phyloP scores from a whole-genome alignment of 1,284 basidiomycete species.

The Xerocomus cyaneibrunnescens region DNA sequence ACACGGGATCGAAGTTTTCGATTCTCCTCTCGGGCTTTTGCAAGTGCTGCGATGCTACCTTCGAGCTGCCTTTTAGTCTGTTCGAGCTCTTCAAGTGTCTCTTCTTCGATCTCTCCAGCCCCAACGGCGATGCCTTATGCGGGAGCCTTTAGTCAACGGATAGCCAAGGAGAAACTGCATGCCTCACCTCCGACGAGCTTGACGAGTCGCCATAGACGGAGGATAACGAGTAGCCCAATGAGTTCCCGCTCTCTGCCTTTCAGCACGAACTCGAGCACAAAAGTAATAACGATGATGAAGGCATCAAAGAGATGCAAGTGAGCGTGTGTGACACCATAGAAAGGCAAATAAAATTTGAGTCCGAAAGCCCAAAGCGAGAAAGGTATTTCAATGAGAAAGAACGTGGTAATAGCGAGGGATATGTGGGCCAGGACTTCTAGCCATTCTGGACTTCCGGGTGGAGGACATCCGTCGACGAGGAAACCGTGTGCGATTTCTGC shows the following conservation, averaged over 20 bases:
- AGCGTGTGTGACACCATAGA: constrained; percentile 50
- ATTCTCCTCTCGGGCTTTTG: constrained; percentile 39
- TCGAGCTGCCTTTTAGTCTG: constrained; percentile 49
- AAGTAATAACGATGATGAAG: constrained; percentile 66
- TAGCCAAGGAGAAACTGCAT: not conserved
- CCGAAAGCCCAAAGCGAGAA: constrained; percentile 66
- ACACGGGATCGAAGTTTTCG: constrained; percentile 35
- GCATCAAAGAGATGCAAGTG: constrained; percentile 72
- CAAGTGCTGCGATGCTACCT: constrained; percentile 38
- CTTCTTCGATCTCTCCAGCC: constrained; percentile 67
- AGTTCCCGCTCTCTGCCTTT: constrained; percentile 68
- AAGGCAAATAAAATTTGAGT: constrained; percentile 55
- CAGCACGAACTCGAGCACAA: constrained; percentile 66
- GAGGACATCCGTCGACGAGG: constrained; percentile 52
- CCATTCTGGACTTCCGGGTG: constrained; percentile 54
- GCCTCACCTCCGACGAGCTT: constrained; percentile 73
- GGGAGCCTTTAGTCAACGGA: constrained; percentile 6
- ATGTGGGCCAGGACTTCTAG: constrained; percentile 58
- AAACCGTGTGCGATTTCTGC: constrained; percentile 68
- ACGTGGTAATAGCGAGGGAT: constrained; percentile 64
- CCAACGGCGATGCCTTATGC: constrained; percentile 66
- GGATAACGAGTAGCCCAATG: constrained; percentile 62
- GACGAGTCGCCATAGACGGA: constrained; percentile 77
- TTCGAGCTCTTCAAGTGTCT: constrained; percentile 46
- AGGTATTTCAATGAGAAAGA: constrained; percentile 78